Evolutionary conservation across 1,284 basidiomycete genomes (phyloP), one percentile per base, ranked within the genome.

Genomic region (Paramarasmius palmivorus): DNA sequence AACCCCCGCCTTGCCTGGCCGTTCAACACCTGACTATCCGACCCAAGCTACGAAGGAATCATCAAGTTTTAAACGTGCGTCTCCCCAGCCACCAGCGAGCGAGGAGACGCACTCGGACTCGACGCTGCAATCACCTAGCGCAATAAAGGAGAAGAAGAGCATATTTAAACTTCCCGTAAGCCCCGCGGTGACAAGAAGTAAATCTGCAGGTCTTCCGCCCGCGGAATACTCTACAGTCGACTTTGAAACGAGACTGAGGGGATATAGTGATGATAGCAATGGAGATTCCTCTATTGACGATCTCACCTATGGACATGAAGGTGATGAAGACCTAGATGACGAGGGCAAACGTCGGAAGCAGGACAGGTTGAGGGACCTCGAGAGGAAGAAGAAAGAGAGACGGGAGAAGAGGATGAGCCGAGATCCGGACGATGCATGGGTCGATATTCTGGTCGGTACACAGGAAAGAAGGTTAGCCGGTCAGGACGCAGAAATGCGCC

Each of bases 371-470:
- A 46, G 26, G 37, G 54, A 51, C 22, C 42, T 22, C n/a, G 49
- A 57, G 19, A 53, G 32, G 48, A 46, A 47, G n/a, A 52, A 41
- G 19, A 25, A 44, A 39, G 60, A 63, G 60, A 64, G 41, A 62
- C 61, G 12, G 59, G 60, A 5, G 60, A 70, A 32, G 69, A 71
- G 59, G 67, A 73, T 42, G 74, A 75, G 57, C 69, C 70, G 42
- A 69, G 64, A 61, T 50, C 52, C 81, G 75, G 73, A 83, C 54
- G 88, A 90, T 63, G 86, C 86, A 2, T 90, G 88, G 87, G 86
- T 90, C 57, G 92, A 94, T 70, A 93, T 94, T 41, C 73, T 93
- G 4, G 89, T 94, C 9, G 86, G 86, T 40, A 83, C 76, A 44
- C 83, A 81, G 55, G 72, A 69, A 19, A 70, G 86, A 39, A 68